Evolutionary conservation across 140 eudicot species (phyloP).

Genomic region (Flaveria floridana): DNA sequence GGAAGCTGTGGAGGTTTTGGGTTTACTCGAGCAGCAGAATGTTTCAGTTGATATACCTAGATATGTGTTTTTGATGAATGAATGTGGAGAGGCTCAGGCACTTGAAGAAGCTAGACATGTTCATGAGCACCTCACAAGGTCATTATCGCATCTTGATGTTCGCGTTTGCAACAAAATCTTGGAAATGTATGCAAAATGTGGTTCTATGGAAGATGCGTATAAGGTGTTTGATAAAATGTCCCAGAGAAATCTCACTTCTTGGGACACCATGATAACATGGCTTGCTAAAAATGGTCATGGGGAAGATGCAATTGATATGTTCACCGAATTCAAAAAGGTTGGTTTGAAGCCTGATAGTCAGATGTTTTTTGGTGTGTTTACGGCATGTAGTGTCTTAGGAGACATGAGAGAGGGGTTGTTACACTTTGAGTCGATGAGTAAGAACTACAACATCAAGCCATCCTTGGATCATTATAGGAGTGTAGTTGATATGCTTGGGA

Average conservation of each 20-base stretch:
- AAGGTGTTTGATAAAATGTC: conserved; percentile 49
- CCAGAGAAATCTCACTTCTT: conserved; percentile 53
- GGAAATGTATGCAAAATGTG: conserved; percentile 62
- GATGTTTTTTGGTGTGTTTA: conserved; percentile 58
- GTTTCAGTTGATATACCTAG: conserved; percentile 38
- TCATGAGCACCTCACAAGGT: conserved; percentile 47
- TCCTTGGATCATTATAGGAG: conserved; percentile 50
- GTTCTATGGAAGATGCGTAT: conserved; percentile 56
- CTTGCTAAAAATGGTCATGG: conserved; percentile 58
- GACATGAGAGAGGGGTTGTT: conserved; percentile 58
- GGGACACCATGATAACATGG: conserved; percentile 68
- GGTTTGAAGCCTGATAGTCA: conserved; percentile 54
- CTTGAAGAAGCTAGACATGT: conserved; percentile 55
- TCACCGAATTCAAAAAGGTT: conserved; percentile 45
- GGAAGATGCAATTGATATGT: conserved; percentile 60
- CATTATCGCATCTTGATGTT: conserved; percentile 33
- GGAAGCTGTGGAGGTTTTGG: conserved; percentile 53
- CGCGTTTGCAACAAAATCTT: conserved; percentile 44
- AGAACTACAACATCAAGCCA: conserved; percentile 41
- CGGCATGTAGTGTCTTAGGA: conserved; percentile 56
- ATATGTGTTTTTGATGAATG: conserved; percentile 44
- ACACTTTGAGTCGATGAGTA: conserved; percentile 65
- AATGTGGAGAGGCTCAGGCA: conserved; percentile 55
- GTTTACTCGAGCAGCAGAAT: conserved; percentile 30
- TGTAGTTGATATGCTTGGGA: conserved; percentile 62